Percentiles rank a stretch among this genome's conserved stretches.
These are phyloP conservation scores for Aspergillus biplanus DNA, from an alignment of 495 filamentous ascomycete species.

Conservation along the genomic window DNA sequence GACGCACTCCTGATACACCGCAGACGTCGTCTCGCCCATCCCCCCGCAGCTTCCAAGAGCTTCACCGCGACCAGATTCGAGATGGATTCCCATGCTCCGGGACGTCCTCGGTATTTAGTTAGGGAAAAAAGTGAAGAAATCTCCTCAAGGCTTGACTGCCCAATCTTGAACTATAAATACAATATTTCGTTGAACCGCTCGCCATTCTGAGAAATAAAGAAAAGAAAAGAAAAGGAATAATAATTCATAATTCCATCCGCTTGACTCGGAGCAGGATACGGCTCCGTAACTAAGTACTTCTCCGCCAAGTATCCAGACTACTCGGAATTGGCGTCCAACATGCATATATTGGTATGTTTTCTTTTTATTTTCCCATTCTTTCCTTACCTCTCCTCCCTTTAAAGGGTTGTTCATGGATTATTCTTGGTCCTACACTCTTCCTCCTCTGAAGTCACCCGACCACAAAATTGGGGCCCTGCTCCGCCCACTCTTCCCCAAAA, in stretches of 20 bases:
- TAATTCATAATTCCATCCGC: not conserved
- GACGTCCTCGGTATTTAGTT: constrained; percentile 23
- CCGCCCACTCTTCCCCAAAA: not conserved
- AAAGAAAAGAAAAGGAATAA: not conserved
- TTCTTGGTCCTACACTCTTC: constrained; percentile 1
- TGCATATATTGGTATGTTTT: constrained; percentile 54
- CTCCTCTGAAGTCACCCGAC: constrained; percentile 9
- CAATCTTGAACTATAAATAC: constrained; percentile 25
- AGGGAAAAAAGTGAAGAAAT: constrained; percentile 22
- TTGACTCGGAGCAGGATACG: not conserved
- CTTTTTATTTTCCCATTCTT: constrained; percentile 11
- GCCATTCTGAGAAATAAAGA: not conserved
- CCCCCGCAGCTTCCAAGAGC: constrained; percentile 37
- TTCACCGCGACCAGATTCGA: constrained; percentile 35
- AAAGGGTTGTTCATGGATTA: not conserved
- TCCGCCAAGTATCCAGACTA: constrained; percentile 19
- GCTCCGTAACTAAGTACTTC: constrained; percentile 10
- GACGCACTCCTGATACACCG: constrained; percentile 8
- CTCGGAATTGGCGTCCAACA: constrained; percentile 26
- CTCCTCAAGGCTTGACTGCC: constrained; percentile 12
- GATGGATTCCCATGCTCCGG: constrained; percentile 21
- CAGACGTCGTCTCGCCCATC: constrained; percentile 9
- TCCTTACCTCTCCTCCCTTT: constrained; percentile 10
- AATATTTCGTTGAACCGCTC: constrained; percentile 8
- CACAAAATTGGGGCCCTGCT: not conserved